A percentile compares a stretch with the other conserved stretches of the same genome.
These are phyloP conservation scores for Cupressus sempervirens DNA, from an alignment of 75 land plant species.

Conservation along the genomic window DNA sequence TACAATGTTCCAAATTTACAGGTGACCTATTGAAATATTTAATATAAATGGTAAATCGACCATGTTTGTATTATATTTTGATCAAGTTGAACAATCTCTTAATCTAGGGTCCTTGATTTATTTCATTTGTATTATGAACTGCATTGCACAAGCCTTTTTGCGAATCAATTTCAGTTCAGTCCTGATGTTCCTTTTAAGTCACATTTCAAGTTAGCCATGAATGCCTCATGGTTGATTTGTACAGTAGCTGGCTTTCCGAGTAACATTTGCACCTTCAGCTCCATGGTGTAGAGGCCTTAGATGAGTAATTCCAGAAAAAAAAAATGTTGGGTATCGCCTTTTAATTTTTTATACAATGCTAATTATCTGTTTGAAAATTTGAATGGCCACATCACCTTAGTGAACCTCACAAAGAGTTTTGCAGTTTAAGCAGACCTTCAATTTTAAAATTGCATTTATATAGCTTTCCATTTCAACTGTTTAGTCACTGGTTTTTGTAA, in stretches of 20 bases:
- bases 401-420: background rate
- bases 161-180: background rate
- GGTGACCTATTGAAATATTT: background rate
- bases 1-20: background rate
- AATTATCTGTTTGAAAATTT: background rate
- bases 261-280: background rate
- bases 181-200: background rate
- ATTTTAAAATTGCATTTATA: background rate
- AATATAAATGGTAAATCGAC: background rate
- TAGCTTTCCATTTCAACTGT: background rate
- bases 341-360: background rate
- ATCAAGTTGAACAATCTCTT: background rate
- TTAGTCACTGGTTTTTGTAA: background rate
- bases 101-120: background rate
- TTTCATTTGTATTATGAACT: background rate
- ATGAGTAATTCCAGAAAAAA: background rate
- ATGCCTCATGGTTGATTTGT: background rate
- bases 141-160: background rate
- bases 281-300: background rate
- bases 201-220: background rate
- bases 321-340: background rate
- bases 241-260: background rate
- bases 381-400: background rate
- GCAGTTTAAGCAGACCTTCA: background rate
- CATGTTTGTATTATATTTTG: background rate